Conservation (phyloP, 257 asterid genomes). For the Solanum phureja region DNA sequence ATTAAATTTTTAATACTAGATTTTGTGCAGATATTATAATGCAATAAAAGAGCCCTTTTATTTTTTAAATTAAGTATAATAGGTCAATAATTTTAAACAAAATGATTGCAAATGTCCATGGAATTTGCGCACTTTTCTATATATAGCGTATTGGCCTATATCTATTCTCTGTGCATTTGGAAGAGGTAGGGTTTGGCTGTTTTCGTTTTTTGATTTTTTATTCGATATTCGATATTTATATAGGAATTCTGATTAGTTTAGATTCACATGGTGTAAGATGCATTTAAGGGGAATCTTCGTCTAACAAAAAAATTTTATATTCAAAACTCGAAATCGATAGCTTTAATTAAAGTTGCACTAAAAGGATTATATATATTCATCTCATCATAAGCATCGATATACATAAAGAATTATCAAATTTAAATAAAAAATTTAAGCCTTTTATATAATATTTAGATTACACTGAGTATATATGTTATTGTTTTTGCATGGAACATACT, state of each 20-base stretch:
- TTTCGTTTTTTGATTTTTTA: accelerated
- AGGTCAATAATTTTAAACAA: neutral
- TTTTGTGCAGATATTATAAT: neutral
- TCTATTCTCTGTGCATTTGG: neutral
- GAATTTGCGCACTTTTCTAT: neutral
- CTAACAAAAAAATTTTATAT: accelerated
- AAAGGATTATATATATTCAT: neutral
- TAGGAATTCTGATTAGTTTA: neutral
- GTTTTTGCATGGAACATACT: neutral
- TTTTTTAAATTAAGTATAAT: neutral
- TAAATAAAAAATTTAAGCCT: too few relatives aligned
- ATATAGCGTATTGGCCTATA: neutral
- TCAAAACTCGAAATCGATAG: accelerated
- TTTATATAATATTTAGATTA: neutral
- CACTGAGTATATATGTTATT: neutral
- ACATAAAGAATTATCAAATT: neutral
- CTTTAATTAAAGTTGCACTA: accelerated
- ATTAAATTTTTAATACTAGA: neutral
- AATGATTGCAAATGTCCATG: neutral
- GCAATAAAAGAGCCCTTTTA: neutral
- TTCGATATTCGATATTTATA: neutral
- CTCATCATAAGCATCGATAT: neutral
- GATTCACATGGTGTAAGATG: accelerated
- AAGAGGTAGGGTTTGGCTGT: neutral
- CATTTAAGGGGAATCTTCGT: accelerated